Base-by-base conservation (phyloP, 1,139 yeast genomes). In the Zygosaccharomyces sapae region DNA sequence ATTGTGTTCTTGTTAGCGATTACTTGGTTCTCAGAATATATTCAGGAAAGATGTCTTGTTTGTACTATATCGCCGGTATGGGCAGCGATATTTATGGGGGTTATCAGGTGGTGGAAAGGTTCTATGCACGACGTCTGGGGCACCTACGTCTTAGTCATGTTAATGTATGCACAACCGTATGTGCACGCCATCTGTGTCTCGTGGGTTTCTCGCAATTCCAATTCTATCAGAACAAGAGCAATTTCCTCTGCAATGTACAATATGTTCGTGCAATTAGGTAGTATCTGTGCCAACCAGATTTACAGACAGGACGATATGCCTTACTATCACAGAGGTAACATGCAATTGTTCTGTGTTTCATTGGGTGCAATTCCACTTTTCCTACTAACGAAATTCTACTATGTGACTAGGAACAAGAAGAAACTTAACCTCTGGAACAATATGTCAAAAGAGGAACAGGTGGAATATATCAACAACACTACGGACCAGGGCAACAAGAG, bases 181-280 rank as follows among this genome's bases (percentile, higher is more conserved):
- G 71, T 72, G 33, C 76, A 76, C 58, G 81, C 84, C 0, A 75
- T 77, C 43, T 70, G 73, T 62, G 80, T 80, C 31, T 68, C 81
- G 1, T 79, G 85, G 82, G 74, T 76, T 37, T 79, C 86, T 1
- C 66, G 77, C 48, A 82, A 81, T 55, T 72, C 86, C 5, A 78
- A 79, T 52, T 73, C 82, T 18, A 79, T 83, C 20, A 67, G 77
- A 47, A 70, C 78, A 3, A 69, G 89, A 55, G 74, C 86, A 0
- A 73, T 82, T 6, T 71, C 81, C 10, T 74, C 84, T 2, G 81
- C 89, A 0, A 50, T 81, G 20, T 80, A 79, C 65, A 83, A 83
- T 57, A 80, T 82, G 71, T 71, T 71, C 55, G 80, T 75, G 3
- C 88, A 83, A 62, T 62, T 76, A 0, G 83, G 83, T 1, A 63